phyloP scores from a whole-genome alignment of 2,329 filamentous ascomycete genomes.

The Bisporella sp. region DNA sequence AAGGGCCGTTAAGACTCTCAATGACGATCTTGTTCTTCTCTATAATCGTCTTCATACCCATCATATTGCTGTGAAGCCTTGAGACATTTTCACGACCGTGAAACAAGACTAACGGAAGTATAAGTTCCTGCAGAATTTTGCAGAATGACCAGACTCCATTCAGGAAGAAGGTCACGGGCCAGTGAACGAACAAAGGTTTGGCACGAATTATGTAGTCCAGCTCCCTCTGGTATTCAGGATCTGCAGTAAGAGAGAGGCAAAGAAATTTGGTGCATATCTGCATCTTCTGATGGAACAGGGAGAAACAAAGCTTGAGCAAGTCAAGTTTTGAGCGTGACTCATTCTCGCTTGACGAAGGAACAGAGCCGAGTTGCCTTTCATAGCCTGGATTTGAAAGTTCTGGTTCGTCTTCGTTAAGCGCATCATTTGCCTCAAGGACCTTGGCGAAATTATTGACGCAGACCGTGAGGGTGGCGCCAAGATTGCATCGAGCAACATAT shows the following conservation, averaged over 20 bases:
- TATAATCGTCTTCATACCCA: slow-evolving; percentile 4
- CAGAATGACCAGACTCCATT: slow-evolving; percentile 10
- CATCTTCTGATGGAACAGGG: neutral
- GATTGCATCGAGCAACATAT: slow-evolving; percentile 40
- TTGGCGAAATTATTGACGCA: slow-evolving; percentile 2
- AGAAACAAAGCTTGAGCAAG: neutral
- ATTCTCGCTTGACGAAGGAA: neutral
- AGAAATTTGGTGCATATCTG: slow-evolving; percentile 34
- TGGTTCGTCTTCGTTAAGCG: neutral
- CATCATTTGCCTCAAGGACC: slow-evolving; percentile 1
- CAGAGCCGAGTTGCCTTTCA: slow-evolving; percentile 1
- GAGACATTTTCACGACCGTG: slow-evolving; percentile 34
- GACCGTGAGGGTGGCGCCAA: slow-evolving; percentile 38
- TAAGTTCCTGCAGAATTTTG: slow-evolving; percentile 7
- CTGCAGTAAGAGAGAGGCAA: slow-evolving; percentile 35
- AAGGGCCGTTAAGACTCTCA: slow-evolving; percentile 2
- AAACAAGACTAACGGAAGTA: slow-evolving; percentile 14
- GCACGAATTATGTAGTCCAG: slow-evolving; percentile 26
- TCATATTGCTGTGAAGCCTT: slow-evolving; percentile 27
- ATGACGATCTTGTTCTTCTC: slow-evolving; percentile 5
- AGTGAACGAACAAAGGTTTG: slow-evolving; percentile 2
- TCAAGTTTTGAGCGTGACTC: neutral
- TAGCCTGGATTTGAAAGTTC: slow-evolving; percentile 3
- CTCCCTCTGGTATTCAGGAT: slow-evolving; percentile 38
- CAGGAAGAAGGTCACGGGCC: slow-evolving; percentile 33